Evolutionary conservation across 1,284 basidiomycete species (phyloP).

Genomic region (Naganishia cerealis): DNA sequence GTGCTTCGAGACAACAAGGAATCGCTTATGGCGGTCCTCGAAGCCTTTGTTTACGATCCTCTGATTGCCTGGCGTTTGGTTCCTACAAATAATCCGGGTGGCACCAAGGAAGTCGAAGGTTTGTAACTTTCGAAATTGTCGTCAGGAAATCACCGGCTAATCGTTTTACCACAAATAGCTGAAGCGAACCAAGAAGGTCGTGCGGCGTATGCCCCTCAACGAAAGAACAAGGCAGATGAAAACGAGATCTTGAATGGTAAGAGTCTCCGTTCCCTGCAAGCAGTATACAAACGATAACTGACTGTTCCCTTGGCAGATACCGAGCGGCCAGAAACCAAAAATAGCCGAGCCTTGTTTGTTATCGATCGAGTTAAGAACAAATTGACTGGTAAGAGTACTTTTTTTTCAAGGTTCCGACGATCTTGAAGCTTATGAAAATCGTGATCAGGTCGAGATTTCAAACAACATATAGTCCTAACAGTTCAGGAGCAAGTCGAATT

Average conservation of each 20-base stretch:
- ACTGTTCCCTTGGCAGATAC: conserved; percentile 39
- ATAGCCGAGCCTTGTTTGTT: conserved; percentile 82
- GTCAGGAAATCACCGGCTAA: not conserved
- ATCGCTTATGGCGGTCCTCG: conserved; percentile 93
- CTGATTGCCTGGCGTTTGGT: conserved; percentile 61
- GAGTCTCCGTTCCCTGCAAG: conserved; percentile 27
- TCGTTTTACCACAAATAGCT: conserved; percentile 6
- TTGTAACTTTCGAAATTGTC: not conserved
- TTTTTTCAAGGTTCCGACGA: not conserved
- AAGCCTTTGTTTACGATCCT: conserved; percentile 70
- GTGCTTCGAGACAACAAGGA: conserved; percentile 96
- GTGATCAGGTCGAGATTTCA: conserved; percentile 76
- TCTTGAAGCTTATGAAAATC: not conserved
- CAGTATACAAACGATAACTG: not conserved
- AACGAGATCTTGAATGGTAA: conserved; percentile 53
- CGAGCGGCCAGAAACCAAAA: conserved; percentile 73
- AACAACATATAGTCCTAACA: conserved; percentile 70
- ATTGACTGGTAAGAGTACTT: conserved; percentile 70
- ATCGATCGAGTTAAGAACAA: conserved; percentile 92
- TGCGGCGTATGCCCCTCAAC: conserved; percentile 38
- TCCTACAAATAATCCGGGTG: conserved; percentile 51
- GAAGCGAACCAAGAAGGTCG: conserved; percentile 38
- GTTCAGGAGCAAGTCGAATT: conserved; percentile 82
- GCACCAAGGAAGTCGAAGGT: conserved; percentile 37
- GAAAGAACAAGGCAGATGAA: conserved; percentile 53